Evolutionary conservation across 106 monocot genomes (phyloP), one percentile per base, ranked within the genome.

Genomic region (Xerophyta viscosa): DNA sequence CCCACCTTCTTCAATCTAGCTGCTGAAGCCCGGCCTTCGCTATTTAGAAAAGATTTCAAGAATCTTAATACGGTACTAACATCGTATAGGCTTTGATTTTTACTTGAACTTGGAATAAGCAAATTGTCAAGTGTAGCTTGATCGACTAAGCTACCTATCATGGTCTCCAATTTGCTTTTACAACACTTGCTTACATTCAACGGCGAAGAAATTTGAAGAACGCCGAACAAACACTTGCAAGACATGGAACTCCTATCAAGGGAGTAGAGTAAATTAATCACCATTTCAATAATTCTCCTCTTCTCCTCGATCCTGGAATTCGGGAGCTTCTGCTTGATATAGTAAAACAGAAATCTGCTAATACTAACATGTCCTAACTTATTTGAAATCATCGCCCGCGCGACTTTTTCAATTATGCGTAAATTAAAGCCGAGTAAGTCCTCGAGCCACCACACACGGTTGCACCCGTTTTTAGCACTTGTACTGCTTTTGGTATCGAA

Each of bases 391-490:
- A 96, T 73, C 13, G 15, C 39, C 33, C 37, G 50, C 26, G 71
- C 15, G 0, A 70, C 27, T 37, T 61, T 85, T 21, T 82, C 57
- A 4, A 79, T 29, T 8, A 43, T 37, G 11, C 36, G 43, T 25
- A 43, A 31, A 20, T 61, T 64, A 13, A 96, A 57, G 29, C 63
- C 20, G 1, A 54, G 10, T 8, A 96, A 62, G 60, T 89, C 96
- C n/a, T 88, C 83, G n/a, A 78, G 78, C 93, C 93, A 93, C 93
- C 87, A 93, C 23, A 64, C 44, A 42, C 67, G 60, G 45, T 63
- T 41, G 39, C 21, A 56, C 56, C 56, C 41, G 19, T 6, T 65
- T 41, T 71, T 78, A 10, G 63, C 60, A 64, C 79, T 84, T 24
- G 61, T 20, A 20, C 71, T 71, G 19, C 60, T 79, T 41, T 65